A percentile compares a stretch with the other conserved stretches of the same genome.
These are phyloP conservation scores for Berberis vulgaris DNA, from an alignment of 164 flowering plant species.

Conservation along the genomic window DNA sequence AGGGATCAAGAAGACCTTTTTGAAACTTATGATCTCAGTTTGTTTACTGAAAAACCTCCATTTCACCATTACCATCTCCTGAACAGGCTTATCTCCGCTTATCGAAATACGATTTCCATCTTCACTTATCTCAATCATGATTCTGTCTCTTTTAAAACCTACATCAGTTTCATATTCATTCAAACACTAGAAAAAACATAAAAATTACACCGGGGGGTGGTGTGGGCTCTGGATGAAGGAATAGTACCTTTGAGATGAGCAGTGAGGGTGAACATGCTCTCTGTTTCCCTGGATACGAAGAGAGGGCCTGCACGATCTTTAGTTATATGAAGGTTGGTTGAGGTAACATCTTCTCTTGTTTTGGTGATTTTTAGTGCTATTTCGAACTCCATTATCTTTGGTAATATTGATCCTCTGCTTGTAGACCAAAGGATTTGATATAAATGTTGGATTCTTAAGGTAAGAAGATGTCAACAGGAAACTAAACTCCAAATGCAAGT, in stretches of 20 bases:
- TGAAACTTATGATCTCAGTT: conserved; percentile 31
- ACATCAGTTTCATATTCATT: conserved; percentile 6
- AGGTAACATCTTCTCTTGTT: conserved; percentile 21
- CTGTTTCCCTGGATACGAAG: conserved; percentile 49
- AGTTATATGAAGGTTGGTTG: conserved; percentile 29
- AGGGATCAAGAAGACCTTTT: conserved; percentile 50
- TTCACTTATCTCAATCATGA: conserved; percentile 47
- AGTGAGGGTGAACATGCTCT: conserved; percentile 45
- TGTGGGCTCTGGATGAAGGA: neutral
- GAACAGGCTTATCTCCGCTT: conserved; percentile 40
- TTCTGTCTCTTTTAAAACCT: conserved; percentile 41
- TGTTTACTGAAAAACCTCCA: conserved; percentile 37
- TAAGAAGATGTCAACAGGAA: neutral
- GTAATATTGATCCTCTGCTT: neutral
- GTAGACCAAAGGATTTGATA: neutral
- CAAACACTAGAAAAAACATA: neutral
- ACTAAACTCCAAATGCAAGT: conserved; percentile 4
- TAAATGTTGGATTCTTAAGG: neutral
- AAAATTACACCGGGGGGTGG: neutral
- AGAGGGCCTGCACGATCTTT: conserved; percentile 35
- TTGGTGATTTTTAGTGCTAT: conserved; percentile 52
- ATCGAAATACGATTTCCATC: conserved; percentile 42
- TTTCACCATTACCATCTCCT: conserved; percentile 40
- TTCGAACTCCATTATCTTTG: conserved; percentile 25
- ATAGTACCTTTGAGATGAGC: conserved; percentile 50